phyloP scores from a whole-genome alignment of 225 moss, liverwort and hornwort species.

The Asterella californica region DNA sequence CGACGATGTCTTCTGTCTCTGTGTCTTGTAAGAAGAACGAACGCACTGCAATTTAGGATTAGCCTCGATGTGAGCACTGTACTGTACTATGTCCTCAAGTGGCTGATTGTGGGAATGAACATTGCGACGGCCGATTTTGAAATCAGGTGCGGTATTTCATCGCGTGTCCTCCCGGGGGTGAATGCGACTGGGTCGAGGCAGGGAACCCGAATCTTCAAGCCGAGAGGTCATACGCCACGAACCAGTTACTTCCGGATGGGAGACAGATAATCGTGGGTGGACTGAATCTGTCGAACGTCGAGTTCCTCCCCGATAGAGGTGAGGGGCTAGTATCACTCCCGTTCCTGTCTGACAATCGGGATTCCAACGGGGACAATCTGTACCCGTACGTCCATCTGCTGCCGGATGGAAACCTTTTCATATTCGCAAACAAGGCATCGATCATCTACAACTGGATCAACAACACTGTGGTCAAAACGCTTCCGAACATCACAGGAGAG shows the following conservation, averaged over 20 bases:
- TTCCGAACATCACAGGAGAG: constrained; percentile 68
- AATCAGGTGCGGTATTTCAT: constrained; percentile 46
- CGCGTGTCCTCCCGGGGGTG: constrained; percentile 62
- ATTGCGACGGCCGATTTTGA: not conserved
- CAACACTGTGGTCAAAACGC: constrained; percentile 48
- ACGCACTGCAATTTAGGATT: not conserved
- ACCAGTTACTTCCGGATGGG: constrained; percentile 84
- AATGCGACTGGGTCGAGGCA: constrained; percentile 77
- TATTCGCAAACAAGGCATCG: constrained; percentile 70
- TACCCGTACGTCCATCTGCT: constrained; percentile 88
- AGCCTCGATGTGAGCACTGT: not conserved
- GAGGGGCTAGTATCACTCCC: constrained; percentile 53
- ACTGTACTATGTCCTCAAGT: not conserved
- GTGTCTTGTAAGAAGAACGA: too few relatives aligned
- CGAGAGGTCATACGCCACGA: constrained; percentile 74
- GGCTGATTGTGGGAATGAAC: not conserved
- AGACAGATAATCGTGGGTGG: constrained; percentile 77
- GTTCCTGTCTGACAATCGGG: constrained; percentile 35
- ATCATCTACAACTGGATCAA: constrained; percentile 49
- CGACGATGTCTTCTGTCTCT: too few relatives aligned
- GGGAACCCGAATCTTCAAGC: constrained; percentile 40
- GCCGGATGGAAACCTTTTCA: constrained; percentile 68
- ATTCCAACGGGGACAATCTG: constrained; percentile 56
- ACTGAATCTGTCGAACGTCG: constrained; percentile 46
- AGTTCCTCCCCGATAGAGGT: constrained; percentile 64